Percentiles rank a stretch among this genome's conserved stretches.
Evolutionary conservation across 257 asterid genomes (phyloP).

Genomic region (Ligustrum vulgare): DNA sequence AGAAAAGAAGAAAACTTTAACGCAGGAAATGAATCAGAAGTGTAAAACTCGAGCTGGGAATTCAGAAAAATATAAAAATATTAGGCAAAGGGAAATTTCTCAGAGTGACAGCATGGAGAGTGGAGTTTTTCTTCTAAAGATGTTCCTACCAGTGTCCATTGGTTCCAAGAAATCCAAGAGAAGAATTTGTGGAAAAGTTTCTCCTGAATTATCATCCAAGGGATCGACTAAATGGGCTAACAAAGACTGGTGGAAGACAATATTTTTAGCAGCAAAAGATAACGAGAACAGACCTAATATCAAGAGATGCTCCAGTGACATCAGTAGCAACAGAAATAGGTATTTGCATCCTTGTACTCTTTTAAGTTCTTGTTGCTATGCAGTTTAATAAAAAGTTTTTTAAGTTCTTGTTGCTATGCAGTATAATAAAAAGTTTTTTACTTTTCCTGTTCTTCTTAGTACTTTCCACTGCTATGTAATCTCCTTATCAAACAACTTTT

Average conservation of each 20-base stretch:
- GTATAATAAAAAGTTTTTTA: background rate
- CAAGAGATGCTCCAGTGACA: background rate
- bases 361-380: background rate
- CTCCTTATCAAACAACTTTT: background rate
- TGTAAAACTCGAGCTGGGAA: background rate
- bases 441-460: background rate
- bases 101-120: conserved; percentile 10
- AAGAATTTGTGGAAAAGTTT: background rate
- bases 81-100: background rate
- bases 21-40: background rate
- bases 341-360: background rate
- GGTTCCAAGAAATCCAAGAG: conserved; percentile 5
- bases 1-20: background rate
- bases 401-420: background rate
- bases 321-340: background rate
- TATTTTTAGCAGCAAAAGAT: background rate
- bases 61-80: background rate
- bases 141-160: conserved; percentile 15
- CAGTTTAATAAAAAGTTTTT: background rate
- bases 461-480: background rate
- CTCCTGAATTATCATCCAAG: background rate
- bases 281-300: background rate
- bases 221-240: background rate
- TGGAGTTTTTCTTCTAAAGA: conserved; percentile 18
- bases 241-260: background rate